These are phyloP conservation scores for Cercophora samala DNA, from an alignment of 495 filamentous ascomycete genomes.

Conservation along the genomic window DNA sequence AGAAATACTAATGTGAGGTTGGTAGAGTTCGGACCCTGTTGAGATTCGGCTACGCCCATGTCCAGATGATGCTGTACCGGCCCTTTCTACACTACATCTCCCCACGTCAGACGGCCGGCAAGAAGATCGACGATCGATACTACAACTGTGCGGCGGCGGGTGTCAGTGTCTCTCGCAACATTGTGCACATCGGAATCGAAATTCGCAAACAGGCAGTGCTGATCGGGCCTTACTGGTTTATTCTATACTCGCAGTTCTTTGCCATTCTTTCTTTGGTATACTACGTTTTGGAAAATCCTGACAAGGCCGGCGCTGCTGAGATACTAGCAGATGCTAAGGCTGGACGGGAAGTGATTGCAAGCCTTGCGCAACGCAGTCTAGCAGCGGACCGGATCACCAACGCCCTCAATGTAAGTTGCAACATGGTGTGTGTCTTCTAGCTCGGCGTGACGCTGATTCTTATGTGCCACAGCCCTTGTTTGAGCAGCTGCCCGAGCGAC, in stretches of 20 bases:
- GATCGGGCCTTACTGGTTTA: conserved; percentile 93
- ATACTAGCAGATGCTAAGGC: conserved; percentile 80
- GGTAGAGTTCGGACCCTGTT: conserved; percentile 78
- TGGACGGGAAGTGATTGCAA: conserved; percentile 75
- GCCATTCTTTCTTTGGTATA: conserved; percentile 86
- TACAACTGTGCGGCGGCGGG: conserved; percentile 92
- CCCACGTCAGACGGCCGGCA: conserved; percentile 57
- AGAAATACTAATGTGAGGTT: not conserved
- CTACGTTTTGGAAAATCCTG: conserved; percentile 85
- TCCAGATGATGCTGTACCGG: conserved; percentile 91
- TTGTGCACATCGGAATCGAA: conserved; percentile 84
- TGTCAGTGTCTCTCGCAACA: conserved; percentile 87
- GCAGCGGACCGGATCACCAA: conserved; percentile 81
- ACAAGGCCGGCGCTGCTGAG: conserved; percentile 68
- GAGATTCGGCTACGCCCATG: conserved; percentile 82
- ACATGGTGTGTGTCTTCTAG: not conserved
- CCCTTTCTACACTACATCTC: conserved; percentile 96
- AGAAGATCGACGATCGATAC: conserved; percentile 75
- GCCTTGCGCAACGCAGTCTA: conserved; percentile 76
- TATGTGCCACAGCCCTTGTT: conserved; percentile 59
- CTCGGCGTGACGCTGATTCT: conserved; percentile 3
- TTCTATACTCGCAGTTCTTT: conserved; percentile 94
- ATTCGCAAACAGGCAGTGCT: conserved; percentile 82
- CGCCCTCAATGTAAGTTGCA: conserved; percentile 60
- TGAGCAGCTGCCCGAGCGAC: conserved; percentile 69